phyloP scores from a whole-genome alignment of 768 basidiomycete genomes.

The Tephrocybe sp. region DNA sequence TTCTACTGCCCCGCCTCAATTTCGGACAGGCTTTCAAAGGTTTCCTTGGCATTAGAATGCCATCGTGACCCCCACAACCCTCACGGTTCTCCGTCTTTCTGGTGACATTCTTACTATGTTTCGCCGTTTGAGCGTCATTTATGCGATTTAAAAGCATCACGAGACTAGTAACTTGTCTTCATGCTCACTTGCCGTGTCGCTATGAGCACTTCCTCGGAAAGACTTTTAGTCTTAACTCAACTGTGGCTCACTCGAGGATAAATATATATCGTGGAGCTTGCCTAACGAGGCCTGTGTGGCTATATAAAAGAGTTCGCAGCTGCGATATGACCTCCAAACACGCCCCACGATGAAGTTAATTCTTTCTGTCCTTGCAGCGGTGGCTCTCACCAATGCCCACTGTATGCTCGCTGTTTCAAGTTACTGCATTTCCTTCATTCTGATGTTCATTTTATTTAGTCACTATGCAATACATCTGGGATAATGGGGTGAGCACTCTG shows the following conservation, averaged over 20 bases:
- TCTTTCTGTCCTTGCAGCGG: slow-evolving; percentile 25
- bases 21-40: slow-evolving; percentile 15
- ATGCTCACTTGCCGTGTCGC: neutral
- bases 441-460: slow-evolving; percentile 24
- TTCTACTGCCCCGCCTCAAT: slow-evolving; percentile 13
- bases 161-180: neutral
- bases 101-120: no score
- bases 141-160: neutral
- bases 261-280: neutral
- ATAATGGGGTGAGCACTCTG: slow-evolving; percentile 35
- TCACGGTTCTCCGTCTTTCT: neutral
- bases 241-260: neutral
- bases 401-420: slow-evolving; percentile 16
- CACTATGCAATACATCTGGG: slow-evolving; percentile 52
- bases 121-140: neutral
- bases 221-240: neutral
- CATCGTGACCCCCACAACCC: slow-evolving; percentile 12
- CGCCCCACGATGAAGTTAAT: slow-evolving; percentile 29
- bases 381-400: slow-evolving; percentile 31
- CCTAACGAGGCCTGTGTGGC: slow-evolving; percentile 1
- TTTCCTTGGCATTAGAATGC: slow-evolving; percentile 8
- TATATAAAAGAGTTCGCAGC: neutral
- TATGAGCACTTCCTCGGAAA: neutral
- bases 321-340: neutral
- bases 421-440: neutral